phyloP scores from a whole-genome alignment of 139 green algal genomes.

The Chlamydomonas eustigma region DNA sequence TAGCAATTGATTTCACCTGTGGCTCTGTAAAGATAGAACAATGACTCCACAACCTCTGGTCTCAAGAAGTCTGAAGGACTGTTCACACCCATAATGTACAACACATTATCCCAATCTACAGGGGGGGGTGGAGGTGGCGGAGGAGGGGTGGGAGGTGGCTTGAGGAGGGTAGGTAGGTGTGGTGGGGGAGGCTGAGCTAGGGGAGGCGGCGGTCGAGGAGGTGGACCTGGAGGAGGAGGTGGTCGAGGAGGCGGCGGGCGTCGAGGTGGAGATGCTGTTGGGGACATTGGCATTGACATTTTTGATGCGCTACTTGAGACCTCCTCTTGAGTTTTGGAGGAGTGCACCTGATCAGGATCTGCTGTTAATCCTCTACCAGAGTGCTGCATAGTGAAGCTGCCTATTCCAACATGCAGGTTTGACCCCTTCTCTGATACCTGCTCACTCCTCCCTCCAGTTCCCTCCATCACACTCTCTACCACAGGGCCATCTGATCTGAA shows the following conservation, averaged over 20 bases:
- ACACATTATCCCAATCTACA: not conserved
- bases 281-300: no score
- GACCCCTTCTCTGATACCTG: no score
- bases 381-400: no score
- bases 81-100: slow-evolving; percentile 1
- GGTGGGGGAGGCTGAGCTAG: not conserved
- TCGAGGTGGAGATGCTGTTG: not conserved
- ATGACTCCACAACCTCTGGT: slow-evolving; percentile 76
- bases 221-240: not conserved
- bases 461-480: no score
- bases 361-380: no score
- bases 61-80: slow-evolving; percentile 64
- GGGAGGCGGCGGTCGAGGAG: not conserved
- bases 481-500: no score
- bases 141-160: not conserved
- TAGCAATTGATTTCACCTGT: slow-evolving; percentile 22
- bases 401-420: no score
- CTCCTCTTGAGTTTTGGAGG: no score
- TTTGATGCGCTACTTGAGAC: no score
- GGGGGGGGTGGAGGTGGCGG: not conserved
- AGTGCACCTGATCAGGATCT: no score
- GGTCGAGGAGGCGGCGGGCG: not conserved
- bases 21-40: slow-evolving; percentile 78
- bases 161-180: not conserved
- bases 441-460: no score